Percentiles rank a stretch among this genome's conserved stretches.
Evolutionary conservation across 2,329 filamentous ascomycete species (phyloP).

Genomic region (Lecanosticta acicola): DNA sequence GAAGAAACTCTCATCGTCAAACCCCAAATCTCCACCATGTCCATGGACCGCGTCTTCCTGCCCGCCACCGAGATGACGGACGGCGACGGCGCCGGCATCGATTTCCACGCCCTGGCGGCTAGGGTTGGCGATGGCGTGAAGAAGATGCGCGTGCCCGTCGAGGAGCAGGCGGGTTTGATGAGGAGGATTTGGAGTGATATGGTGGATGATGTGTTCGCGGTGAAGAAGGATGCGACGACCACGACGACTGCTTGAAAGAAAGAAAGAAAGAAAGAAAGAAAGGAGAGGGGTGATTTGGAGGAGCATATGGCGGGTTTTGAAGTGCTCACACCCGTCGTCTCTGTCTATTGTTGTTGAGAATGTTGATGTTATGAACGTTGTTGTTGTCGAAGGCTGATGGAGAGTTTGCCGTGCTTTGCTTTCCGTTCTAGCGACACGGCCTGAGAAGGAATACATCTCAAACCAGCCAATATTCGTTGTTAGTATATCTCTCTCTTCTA

Average conservation of each 20-base stretch:
- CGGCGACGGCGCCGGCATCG: conserved; percentile 51
- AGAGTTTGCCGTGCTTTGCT: too few species aligned
- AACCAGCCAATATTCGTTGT: too few species aligned
- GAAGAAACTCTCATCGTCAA: conserved; percentile 45
- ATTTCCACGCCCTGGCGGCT: conserved; percentile 53
- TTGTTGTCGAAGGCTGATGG: too few species aligned
- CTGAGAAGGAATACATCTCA: too few species aligned
- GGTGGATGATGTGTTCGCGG: conserved; percentile 46
- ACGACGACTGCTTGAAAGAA: conserved; percentile 1
- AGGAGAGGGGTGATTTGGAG: background rate
- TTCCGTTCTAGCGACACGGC: too few species aligned
- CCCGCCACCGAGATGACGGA: conserved; percentile 56
- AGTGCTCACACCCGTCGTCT: background rate
- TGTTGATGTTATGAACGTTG: too few species aligned
- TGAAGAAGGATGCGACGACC: conserved; percentile 28
- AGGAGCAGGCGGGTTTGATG: conserved; percentile 39
- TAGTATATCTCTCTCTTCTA: too few species aligned
- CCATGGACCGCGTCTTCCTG: conserved; percentile 45
- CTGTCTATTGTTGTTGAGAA: background rate
- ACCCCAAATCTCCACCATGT: conserved; percentile 52
- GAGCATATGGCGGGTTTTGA: background rate
- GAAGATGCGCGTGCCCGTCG: conserved; percentile 34
- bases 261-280: background rate
- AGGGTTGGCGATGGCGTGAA: conserved; percentile 28
- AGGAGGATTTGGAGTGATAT: conserved; percentile 42